phyloP scores from a whole-genome alignment of 139 green algal genomes.

The Chlorella ohadii region DNA sequence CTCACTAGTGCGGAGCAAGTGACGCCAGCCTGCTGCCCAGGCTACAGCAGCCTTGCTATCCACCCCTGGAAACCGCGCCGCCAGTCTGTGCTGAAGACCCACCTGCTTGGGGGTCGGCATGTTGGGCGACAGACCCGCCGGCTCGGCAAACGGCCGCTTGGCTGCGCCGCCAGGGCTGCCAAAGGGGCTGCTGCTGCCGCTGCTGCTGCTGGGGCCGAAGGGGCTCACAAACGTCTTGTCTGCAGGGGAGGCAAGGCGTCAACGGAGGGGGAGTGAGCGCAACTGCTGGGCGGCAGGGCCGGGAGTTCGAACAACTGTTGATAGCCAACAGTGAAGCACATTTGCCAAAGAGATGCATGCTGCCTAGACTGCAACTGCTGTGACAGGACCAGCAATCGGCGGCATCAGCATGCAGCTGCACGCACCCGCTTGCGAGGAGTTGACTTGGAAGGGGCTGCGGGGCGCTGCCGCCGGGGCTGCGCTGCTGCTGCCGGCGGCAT shows the following conservation, averaged over 20 bases:
- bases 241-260: neutral
- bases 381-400: no score
- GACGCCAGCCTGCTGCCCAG: no score
- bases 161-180: neutral
- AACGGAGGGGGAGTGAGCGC: neutral
- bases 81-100: neutral
- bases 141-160: conserved; percentile 68
- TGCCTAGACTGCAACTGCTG: no score
- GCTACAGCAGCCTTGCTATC: conserved; percentile 40
- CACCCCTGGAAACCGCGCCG: neutral
- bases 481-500: neutral
- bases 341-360: no score
- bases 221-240: conserved; percentile 46
- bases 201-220: conserved; percentile 35
- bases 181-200: conserved; percentile 51
- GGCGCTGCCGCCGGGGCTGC: neutral
- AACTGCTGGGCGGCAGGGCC: neutral
- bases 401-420: neutral
- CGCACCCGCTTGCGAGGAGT: conserved; percentile 21
- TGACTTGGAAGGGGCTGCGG: conserved; percentile 13
- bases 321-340: no score
- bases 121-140: conserved; percentile 66
- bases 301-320: no score
- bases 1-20: no score
- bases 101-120: conserved; percentile 50